Evolutionary conservation across 1,139 yeast species (phyloP), one percentile per base, ranked within the genome.

Genomic region (Pichia inconspicua): DNA sequence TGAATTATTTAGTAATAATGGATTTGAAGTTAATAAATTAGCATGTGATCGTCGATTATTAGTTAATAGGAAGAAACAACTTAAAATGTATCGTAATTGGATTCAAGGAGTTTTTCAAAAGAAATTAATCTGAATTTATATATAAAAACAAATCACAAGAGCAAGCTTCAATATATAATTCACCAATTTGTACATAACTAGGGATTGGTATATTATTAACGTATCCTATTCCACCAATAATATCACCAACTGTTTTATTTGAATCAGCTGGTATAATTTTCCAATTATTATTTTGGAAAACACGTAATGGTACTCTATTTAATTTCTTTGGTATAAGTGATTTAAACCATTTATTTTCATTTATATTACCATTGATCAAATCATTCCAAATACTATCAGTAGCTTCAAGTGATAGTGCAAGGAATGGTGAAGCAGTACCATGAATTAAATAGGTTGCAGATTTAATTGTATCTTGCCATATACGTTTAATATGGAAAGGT

Each of bases 41-140:
- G 97, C 89, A 1, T 84, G 96, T 1, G 98, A 92, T 68, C 77
- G 97, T 64, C 72, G 98, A 58, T 72, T 92, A 55, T 72, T 92
- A 58, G 97, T 94, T 37, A 92, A 92, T 66, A 75, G 99, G 62
- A 90, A 90, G 69, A 83, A 92, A 61, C 85, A 84, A 63, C 69
- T 92, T 57, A 92, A 92, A 67, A 92, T 92, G 99, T 92, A 88
- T 65, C 75, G 99, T 59, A 88, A 89, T 54, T 92, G 99, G 99
- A 70, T 92, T 51, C 98, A 92, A 67, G 97, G 94, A 4, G 89
- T 85, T 38, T 90, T 90, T 64, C 76, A 71, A 50, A 76, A 56
- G 19, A 15, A 45, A 46, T 57, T 44, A 58, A 51, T 27, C 6
- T 9, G 30, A 54, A 62, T 78, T 64, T 25, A 88, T 63, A 63